These are phyloP conservation scores for Calonectria leucothoes DNA, from an alignment of 2,329 filamentous ascomycete genomes.

Conservation along the genomic window DNA sequence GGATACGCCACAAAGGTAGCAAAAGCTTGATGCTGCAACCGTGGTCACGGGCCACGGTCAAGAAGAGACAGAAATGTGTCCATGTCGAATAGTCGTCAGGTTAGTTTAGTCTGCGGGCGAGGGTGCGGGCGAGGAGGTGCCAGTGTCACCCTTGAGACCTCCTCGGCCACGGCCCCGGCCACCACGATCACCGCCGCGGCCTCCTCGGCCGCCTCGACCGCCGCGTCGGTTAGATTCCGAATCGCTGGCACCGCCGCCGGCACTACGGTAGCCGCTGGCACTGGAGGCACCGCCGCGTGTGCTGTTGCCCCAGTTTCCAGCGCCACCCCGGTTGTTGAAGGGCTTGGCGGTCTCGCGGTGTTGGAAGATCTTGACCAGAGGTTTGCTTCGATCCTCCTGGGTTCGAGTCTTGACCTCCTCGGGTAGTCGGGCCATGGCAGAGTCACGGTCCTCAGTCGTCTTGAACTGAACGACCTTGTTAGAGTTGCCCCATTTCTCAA, in stretches of 20 bases:
- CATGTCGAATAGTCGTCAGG: constrained; percentile 24
- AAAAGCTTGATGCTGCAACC: constrained; percentile 28
- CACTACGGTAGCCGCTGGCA: constrained; percentile 85
- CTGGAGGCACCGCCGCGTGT: constrained; percentile 68
- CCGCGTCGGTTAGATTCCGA: constrained; percentile 69
- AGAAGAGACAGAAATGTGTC: constrained; percentile 26
- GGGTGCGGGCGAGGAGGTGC: constrained; percentile 65
- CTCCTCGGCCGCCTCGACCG: constrained; percentile 67
- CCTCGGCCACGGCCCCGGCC: constrained; percentile 67
- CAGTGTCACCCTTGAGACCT: constrained; percentile 69
- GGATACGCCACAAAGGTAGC: constrained; percentile 30
- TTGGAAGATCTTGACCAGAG: constrained; percentile 86
- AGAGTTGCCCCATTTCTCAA: constrained; percentile 82
- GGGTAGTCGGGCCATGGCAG: constrained; percentile 79
- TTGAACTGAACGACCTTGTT: constrained; percentile 91
- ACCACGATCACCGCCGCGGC: constrained; percentile 69
- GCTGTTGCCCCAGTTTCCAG: constrained; percentile 75
- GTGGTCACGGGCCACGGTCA: constrained; percentile 27
- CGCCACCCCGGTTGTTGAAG: constrained; percentile 70
- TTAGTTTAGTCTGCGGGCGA: constrained; percentile 53
- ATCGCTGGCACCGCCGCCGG: constrained; percentile 79
- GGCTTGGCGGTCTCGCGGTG: constrained; percentile 69
- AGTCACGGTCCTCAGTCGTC: constrained; percentile 81
- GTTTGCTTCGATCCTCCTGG: constrained; percentile 80
- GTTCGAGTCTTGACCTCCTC: constrained; percentile 80